Base-by-base conservation (phyloP, 2,329 filamentous ascomycete genomes). In the Mycosphaerella sp. region DNA sequence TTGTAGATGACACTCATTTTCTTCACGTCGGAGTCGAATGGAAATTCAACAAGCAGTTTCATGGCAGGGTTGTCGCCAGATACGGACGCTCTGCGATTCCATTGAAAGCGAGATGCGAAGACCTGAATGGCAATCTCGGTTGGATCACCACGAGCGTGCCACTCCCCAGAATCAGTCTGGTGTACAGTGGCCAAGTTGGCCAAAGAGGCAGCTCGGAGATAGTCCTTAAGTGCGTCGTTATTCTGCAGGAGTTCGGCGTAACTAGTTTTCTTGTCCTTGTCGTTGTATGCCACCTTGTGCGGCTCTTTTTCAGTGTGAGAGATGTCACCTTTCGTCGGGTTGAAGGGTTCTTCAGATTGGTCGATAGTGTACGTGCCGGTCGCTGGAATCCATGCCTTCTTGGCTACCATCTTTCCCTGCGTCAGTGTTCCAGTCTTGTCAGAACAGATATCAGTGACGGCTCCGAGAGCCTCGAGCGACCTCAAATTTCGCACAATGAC, bases 61-160 rank as follows among this genome's bases (percentile, higher is more conserved):
- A 80, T 84, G 25, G 71, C 61, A 21, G 62, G 61, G 28, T 62
- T 54, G 28, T 62, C 59, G 14, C 62, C 62, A 32, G 57, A 50
- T 10, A 58, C 54, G n/a, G 61, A 64, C 16, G 55, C 58, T 18
- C 61, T 56, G 35, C 62, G 50, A 48, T 65, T 65, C 59, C 62
- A 64, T 18, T 61, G 57, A 64, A 88, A 88, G 10, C 85, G 79
- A 37, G 78, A 79, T 7, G 83, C 82, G 62, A 88, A 86, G 0
- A 88, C 85, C 59, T 87, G 84, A 41, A 88, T 85, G 1, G 85
- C 84, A 54, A 88, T 85, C 59, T 88, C 85, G 1, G 84, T 87
- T 0, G 82, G 81, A 57, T 85, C 82, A 37, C 82, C 84, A 42
- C 80, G 78, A 25, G 79, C 81, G 49, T 79, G 74, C 83, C 83